These are phyloP conservation scores for Torrubiellomyces zombiae DNA, from an alignment of 2,329 filamentous ascomycete genomes.

Conservation along the genomic window DNA sequence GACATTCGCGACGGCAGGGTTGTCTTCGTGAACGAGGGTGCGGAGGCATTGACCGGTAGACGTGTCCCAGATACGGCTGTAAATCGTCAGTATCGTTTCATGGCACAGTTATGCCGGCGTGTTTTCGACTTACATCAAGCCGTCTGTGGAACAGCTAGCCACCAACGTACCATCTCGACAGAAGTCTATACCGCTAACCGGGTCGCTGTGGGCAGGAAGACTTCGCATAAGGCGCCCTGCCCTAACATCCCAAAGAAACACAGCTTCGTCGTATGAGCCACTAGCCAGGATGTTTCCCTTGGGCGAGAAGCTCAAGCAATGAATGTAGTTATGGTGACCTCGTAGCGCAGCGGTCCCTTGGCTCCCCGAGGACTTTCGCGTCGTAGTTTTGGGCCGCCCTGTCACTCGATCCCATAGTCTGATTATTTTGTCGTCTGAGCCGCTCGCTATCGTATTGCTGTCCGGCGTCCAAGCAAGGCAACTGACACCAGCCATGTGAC, in stretches of 20 bases:
- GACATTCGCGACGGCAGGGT: conserved; percentile 74
- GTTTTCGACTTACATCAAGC: conserved; percentile 51
- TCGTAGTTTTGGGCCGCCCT: conserved; percentile 34
- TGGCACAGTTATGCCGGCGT: neutral
- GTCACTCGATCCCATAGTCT: conserved; percentile 71
- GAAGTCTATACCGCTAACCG: conserved; percentile 86
- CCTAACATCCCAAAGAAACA: conserved; percentile 91
- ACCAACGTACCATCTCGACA: conserved; percentile 83
- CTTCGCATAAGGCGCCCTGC: conserved; percentile 77
- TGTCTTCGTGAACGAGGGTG: conserved; percentile 92
- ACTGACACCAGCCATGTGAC: conserved; percentile 82
- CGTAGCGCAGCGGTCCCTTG: conserved; percentile 42
- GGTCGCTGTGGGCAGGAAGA: conserved; percentile 86
- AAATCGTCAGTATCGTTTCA: conserved; percentile 5
- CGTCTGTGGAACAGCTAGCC: conserved; percentile 81
- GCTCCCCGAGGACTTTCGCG: conserved; percentile 17
- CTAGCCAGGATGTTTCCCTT: conserved; percentile 95
- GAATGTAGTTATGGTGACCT: conserved; percentile 93
- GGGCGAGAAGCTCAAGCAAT: conserved; percentile 86
- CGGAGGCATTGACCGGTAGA: conserved; percentile 86
- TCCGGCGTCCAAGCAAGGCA: conserved; percentile 92
- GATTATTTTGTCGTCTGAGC: conserved; percentile 92
- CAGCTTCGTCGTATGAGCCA: conserved; percentile 91
- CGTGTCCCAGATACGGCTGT: conserved; percentile 82
- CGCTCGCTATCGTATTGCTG: conserved; percentile 71